phyloP scores from a whole-genome alignment of 805 yeast species.

The Kazachstania psychrophila region DNA sequence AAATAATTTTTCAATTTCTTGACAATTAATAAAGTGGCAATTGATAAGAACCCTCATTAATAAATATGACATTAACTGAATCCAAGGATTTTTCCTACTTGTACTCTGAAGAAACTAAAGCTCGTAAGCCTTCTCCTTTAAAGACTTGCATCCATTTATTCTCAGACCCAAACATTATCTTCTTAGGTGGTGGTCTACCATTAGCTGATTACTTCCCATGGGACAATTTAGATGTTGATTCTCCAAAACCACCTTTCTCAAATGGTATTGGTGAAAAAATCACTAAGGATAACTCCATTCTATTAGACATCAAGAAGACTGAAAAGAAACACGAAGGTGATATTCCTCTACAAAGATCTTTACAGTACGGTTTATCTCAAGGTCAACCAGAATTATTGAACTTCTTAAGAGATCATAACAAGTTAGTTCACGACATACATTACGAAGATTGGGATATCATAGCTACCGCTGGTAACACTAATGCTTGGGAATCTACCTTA shows the following conservation, averaged over 20 bases:
- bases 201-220: slow-evolving; percentile 87
- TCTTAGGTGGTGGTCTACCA: slow-evolving; percentile 94
- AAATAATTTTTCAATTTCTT: not conserved
- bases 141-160: slow-evolving; percentile 77
- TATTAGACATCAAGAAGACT: slow-evolving; percentile 27
- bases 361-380: slow-evolving; percentile 83
- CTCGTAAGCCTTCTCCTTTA: slow-evolving; percentile 70
- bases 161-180: slow-evolving; percentile 65
- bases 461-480: slow-evolving; percentile 79
- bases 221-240: slow-evolving; percentile 57
- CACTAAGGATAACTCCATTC: slow-evolving; percentile 23
- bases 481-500: slow-evolving; percentile 74
- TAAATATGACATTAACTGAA: slow-evolving; percentile 27
- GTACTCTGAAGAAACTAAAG: slow-evolving; percentile 66
- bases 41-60: not conserved
- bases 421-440: slow-evolving; percentile 36
- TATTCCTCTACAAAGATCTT: slow-evolving; percentile 70
- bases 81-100: slow-evolving; percentile 70
- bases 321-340: slow-evolving; percentile 43
- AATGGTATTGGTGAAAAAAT: slow-evolving; percentile 67
- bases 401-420: slow-evolving; percentile 71
- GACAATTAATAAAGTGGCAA: not conserved
- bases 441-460: slow-evolving; percentile 67
- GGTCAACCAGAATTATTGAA: slow-evolving; percentile 66
- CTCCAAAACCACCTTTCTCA: slow-evolving; percentile 73